Percentiles rank a stretch among this genome's conserved stretches.
These are phyloP conservation scores for Adansonia digitata DNA, from an alignment of 345 rosid species.

Conservation along the genomic window DNA sequence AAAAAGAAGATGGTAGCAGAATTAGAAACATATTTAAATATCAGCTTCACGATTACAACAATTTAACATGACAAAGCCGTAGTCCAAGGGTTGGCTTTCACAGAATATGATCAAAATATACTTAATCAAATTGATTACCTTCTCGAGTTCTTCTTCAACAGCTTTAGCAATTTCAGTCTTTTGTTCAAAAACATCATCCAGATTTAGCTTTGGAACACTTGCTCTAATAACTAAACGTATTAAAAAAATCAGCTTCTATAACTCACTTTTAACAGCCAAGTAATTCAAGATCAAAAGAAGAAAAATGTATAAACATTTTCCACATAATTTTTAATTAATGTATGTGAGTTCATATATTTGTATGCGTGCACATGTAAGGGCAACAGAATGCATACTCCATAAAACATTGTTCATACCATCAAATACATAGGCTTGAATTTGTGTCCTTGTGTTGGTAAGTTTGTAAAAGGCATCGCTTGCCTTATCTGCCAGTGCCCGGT, in stretches of 20 bases:
- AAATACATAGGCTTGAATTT: constrained; percentile 49
- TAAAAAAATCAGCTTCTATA: too few relatives aligned
- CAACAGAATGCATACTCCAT: not conserved
- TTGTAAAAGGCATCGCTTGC: constrained; percentile 47
- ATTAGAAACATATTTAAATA: not conserved
- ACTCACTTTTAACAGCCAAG: not conserved
- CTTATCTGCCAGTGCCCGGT: constrained; percentile 39
- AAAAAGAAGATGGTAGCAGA: not conserved
- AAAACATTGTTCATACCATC: constrained; percentile 33
- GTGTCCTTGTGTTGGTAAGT: constrained; percentile 40
- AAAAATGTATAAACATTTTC: not conserved
- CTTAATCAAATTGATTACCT: constrained; percentile 19
- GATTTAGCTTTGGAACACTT: constrained; percentile 39
- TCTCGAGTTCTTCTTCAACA: constrained; percentile 56
- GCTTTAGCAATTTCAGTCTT: constrained; percentile 49
- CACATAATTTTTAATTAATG: not conserved
- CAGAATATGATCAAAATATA: not conserved
- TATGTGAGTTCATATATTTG: not conserved
- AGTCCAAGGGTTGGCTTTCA: not conserved
- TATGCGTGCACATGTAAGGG: not conserved
- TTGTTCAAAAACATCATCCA: constrained; percentile 54
- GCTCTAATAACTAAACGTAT: constrained; percentile 32
- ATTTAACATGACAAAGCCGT: not conserved
- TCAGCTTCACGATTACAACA: constrained; percentile 4
- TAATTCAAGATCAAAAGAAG: not conserved